Percentiles rank a stretch among this genome's conserved stretches.
Conservation (phyloP, 768 basidiomycete species). For the Collybia sp. region DNA sequence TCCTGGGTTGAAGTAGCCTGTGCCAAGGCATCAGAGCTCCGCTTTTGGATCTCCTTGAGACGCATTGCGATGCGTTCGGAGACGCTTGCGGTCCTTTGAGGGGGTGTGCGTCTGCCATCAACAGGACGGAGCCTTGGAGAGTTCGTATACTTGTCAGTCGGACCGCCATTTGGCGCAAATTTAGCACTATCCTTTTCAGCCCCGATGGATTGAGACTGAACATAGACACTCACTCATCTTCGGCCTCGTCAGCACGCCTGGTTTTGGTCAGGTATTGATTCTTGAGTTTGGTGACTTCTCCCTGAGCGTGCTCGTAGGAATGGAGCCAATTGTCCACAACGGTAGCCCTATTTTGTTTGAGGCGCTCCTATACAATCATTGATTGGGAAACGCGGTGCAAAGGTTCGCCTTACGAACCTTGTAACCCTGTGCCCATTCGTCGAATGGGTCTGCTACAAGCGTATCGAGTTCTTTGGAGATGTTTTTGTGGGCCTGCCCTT, state of each 20-base stretch:
- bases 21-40: constrained; percentile 33
- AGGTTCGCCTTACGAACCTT: constrained; percentile 37
- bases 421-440: constrained; percentile 72
- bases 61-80: constrained; percentile 85
- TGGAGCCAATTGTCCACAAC: constrained; percentile 65
- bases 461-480: constrained; percentile 73
- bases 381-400: constrained; percentile 7
- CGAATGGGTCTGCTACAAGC: constrained; percentile 77
- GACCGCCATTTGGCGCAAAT: constrained; percentile 70
- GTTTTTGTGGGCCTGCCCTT: constrained; percentile 71
- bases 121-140: constrained; percentile 66
- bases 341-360: constrained; percentile 51
- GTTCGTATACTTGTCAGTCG: constrained; percentile 73
- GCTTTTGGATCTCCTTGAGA: constrained; percentile 74
- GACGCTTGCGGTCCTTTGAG: constrained; percentile 69
- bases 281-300: constrained; percentile 70
- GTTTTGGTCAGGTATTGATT: constrained; percentile 74
- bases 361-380: constrained; percentile 43
- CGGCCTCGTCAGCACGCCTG: constrained; percentile 84
- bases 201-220: neutral
- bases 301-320: constrained; percentile 65
- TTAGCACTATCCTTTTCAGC: constrained; percentile 53
- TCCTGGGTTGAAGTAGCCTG: constrained; percentile 24
- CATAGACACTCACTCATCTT: constrained; percentile 76
- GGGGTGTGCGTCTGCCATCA: constrained; percentile 46